Evolutionary conservation across 2,329 filamentous ascomycete species (phyloP), one percentile per base, ranked within the genome.

Genomic region (Coniosporium tulheliwenetii): DNA sequence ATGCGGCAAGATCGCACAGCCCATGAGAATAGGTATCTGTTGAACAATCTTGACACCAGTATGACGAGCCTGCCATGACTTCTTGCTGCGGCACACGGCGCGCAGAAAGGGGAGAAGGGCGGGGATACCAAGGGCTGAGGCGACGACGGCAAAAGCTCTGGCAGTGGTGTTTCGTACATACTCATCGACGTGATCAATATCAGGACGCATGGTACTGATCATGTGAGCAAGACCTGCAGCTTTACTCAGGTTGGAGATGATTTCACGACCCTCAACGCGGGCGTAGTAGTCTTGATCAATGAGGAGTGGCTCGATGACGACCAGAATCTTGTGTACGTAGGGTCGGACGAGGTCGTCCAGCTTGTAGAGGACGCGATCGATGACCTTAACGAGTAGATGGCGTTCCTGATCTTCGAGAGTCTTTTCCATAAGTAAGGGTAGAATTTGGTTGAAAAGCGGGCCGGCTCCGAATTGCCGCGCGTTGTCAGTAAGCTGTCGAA

Each of bases 221-320:
- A 98, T 98, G 51, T 93, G 91, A 13, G 91, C 91, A 41, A 98
- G 74, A 57, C 91, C 93, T 46, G 93, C 91, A 16, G 91, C 91
- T 63, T 98, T 98, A 57, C 83, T 84, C 39, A 98, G 75, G 59
- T 98, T 98, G 41, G 89, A 96, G 52, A 98, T 98, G 52, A 98
- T 98, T 60, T 98, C 91, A 50, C 91, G 85, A 61, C 91, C 91
- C 62, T 98, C 91, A 5, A 98, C 91, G 59, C 91, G 81, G 35
- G 93, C 91, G 60, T 98, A 98, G 65, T 98, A 98, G 64, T 98
- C 93, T 65, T 98, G 91, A 57, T 98, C 93, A 54, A 98, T 98
- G 49, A 98, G 81, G 39, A 98, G 70, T n/a, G 91, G 91, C 61
- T 98, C 93, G 52, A 98, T 98, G 56, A 98, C 91, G 40, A 98